phyloP scores from a whole-genome alignment of 2,329 filamentous ascomycete species.

The Aspergillus sojae region DNA sequence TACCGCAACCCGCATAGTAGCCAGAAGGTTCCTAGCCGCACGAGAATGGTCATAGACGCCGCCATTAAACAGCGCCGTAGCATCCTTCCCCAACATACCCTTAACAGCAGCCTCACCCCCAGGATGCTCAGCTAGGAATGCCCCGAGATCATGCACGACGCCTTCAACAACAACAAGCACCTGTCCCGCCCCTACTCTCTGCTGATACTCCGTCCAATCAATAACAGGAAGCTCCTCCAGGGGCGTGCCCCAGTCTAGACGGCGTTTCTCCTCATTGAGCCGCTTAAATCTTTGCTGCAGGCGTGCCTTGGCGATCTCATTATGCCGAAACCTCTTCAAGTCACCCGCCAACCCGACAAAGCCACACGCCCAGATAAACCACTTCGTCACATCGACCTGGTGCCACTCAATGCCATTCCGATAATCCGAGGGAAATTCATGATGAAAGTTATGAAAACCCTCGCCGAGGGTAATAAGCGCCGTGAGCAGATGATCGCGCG shows the following conservation, averaged over 20 bases:
- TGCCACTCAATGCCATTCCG: conserved; percentile 9
- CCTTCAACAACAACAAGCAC: not conserved
- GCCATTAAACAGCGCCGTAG: conserved; percentile 2
- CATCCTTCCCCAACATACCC: conserved; percentile 3
- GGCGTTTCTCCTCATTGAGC: not conserved
- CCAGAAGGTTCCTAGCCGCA: not conserved
- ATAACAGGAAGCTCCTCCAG: conserved; percentile 2
- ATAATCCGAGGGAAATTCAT: conserved; percentile 11
- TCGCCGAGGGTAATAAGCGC: conserved; percentile 6
- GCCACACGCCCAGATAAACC: not conserved
- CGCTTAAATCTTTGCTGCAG: not conserved
- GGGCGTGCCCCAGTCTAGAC: not conserved
- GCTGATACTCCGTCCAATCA: conserved; percentile 4
- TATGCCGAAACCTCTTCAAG: conserved; percentile 3
- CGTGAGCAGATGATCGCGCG: not conserved
- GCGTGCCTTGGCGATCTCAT: conserved; percentile 2
- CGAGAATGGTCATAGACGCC: conserved; percentile 5
- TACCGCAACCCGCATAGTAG: conserved; percentile 4
- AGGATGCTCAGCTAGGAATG: not conserved
- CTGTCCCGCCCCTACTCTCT: not conserved
- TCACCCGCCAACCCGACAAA: not conserved
- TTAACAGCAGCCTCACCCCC: not conserved
- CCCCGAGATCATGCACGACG: not conserved
- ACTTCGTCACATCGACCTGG: conserved; percentile 7
- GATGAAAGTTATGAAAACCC: conserved; percentile 12